These are phyloP conservation scores for Backusella luteola DNA, from an alignment of 192 early-diverging fungal genomes.

Conservation along the genomic window DNA sequence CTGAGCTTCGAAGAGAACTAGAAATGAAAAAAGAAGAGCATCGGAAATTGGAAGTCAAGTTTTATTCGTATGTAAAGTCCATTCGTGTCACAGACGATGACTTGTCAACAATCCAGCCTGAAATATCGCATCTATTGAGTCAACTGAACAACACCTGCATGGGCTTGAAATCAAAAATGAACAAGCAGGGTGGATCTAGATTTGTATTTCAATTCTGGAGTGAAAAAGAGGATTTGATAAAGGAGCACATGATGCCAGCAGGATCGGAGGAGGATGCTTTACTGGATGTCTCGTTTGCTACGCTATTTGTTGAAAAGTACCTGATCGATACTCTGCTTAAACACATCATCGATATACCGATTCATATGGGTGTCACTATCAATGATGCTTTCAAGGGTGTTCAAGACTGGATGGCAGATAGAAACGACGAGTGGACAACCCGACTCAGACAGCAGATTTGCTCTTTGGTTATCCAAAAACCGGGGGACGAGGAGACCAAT, in stretches of 20 bases:
- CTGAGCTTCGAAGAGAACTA: neutral
- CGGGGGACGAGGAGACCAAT: constrained; percentile 20
- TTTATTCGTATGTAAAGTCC: constrained; percentile 9
- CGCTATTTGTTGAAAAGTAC: constrained; percentile 46
- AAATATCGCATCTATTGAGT: constrained; percentile 32
- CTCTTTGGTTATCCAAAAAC: constrained; percentile 32
- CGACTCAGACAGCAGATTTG: constrained; percentile 44
- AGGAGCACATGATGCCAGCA: constrained; percentile 21
- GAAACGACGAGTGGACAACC: constrained; percentile 33
- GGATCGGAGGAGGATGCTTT: constrained; percentile 35
- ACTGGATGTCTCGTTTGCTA: constrained; percentile 34
- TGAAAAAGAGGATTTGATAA: neutral
- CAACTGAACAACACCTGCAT: constrained; percentile 30
- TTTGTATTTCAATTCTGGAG: constrained; percentile 2
- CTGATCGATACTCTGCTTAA: constrained; percentile 40
- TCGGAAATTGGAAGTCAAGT: constrained; percentile 13
- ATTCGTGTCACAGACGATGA: constrained; percentile 47
- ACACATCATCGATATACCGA: constrained; percentile 38
- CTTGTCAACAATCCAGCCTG: constrained; percentile 41
- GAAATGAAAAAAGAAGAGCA: neutral
- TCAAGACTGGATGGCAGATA: constrained; percentile 35
- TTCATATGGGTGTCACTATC: constrained; percentile 39
- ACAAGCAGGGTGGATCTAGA: neutral
- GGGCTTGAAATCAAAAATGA: constrained; percentile 32
- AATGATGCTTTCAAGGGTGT: constrained; percentile 28